Base-by-base conservation (phyloP, 257 asterid genomes). In the Apocynum venetum region DNA sequence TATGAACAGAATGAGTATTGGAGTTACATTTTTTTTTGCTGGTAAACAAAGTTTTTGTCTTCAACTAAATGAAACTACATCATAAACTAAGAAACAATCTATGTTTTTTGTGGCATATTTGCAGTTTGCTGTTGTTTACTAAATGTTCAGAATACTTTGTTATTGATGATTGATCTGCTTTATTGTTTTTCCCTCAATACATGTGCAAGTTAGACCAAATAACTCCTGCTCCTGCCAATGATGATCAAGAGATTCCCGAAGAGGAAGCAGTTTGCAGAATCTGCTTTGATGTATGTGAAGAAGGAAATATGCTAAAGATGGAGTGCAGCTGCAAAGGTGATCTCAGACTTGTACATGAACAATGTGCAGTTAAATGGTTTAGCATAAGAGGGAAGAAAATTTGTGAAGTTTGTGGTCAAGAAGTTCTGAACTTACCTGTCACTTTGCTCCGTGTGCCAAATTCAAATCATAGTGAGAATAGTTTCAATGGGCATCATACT, bases 251-350 rank as follows among this genome's bases (percentile, higher is more conserved):
- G 88, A 91, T 96, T 77, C 97, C 99, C 8, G 98, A 96, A 90
- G 99, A 96, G 86, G 98, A 93, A 88, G 97, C 97, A 63, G 84
- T 86, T 63, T 96, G 99, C 87, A 87, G 99, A 85, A 96, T 96
- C 75, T 96, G 99, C 85, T 71, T 86, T 4, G 99, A 93, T 63
- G 86, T 87, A 10, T 92, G 96, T 82, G 97, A 90, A 70, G 98
- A 93, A 87, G 83, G 89, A 85, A 88, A 87, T 19, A 93, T 90
- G 0, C 84, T 96, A 49, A 92, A 89, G 77, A 81, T 91, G 97
- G 99, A 91, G 77, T 96, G 99, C 84, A 86, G 89, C 81, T 96
- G 99, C 86, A 96, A 93, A 88, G 99, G 99, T 73, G 98, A 87
- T 55, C 94, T 96, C 53, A 82, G 74, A 76, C 89, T 96, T 40